Base-by-base conservation (phyloP, 768 basidiomycete genomes). In the Cubamyces sp. region DNA sequence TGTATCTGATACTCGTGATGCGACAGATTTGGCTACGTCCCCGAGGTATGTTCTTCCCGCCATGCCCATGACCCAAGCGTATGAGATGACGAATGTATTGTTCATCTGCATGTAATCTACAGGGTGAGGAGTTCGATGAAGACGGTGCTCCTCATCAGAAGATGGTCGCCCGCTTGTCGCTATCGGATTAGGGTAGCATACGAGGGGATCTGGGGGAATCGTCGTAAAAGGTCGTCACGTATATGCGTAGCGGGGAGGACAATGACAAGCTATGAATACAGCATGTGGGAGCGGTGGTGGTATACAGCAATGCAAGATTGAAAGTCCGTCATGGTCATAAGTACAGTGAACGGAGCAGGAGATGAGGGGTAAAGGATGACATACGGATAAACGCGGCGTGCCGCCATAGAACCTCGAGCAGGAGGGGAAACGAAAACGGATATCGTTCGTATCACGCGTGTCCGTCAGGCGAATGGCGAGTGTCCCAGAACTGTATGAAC, bases 91-190 rank as follows among this genome's bases (percentile, higher is more conserved):
- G 55, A 45, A 57, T 57, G 48, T 54, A 50, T 39, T 45, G 61
- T 50, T 48, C 58, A 25, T 57, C 58, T 53, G 52, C 46, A 63
- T 39, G 55, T 26, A 18, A 51, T 68, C 60, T 61, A 64, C 74
- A 92, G 87, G 88, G 87, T 64, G 81, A 81, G 25, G 82, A 85
- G 73, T 92, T 90, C 76, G 88, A 90, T 74, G 90, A 87, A 76
- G 92, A 90, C 59, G 92, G 91, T 34, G 91, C 84, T 70, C 91
- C 90, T 60, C 92, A 94, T 82, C 91, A 93, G 73, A 87, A 85
- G 75, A 91, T 94, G 91, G 80, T 87, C 62, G 75, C 82, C 67
- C 78, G 75, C 64, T 73, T 90, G 68, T 79, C 82, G 61, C 74
- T 76, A 72, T 73, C 74, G 53, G 65, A 66, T 59, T 68, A 63